These are phyloP conservation scores for Salicornia ramosissima DNA, from an alignment of 148 eudicot species.

Conservation along the genomic window DNA sequence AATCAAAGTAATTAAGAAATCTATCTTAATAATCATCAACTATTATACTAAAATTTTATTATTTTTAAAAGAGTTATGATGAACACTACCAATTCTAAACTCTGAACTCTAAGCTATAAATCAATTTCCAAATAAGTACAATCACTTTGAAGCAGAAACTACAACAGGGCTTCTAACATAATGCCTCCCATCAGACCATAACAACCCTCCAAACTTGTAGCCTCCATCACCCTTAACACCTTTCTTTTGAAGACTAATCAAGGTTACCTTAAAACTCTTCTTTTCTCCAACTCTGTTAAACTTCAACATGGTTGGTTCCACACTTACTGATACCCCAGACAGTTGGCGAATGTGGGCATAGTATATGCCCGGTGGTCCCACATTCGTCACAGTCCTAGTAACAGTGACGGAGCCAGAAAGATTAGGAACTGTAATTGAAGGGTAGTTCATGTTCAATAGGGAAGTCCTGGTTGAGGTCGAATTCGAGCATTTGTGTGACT, in stretches of 20 bases:
- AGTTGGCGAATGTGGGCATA: conserved; percentile 30
- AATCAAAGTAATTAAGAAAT: too few relatives aligned
- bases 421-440: conserved; percentile 42
- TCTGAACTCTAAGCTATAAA: too few relatives aligned
- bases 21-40: too few relatives aligned
- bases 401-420: conserved; percentile 32
- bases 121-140: too few relatives aligned
- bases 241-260: conserved; percentile 12
- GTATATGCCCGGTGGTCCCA: conserved; percentile 45
- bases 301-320: conserved; percentile 35
- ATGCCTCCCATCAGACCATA: conserved; percentile 54
- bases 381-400: conserved; percentile 47
- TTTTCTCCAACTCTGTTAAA: conserved; percentile 40
- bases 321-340: conserved; percentile 25
- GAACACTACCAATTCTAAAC: too few relatives aligned
- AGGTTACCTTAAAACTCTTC: conserved; percentile 38
- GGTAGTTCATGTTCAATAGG: conserved; percentile 39
- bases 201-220: conserved; percentile 38
- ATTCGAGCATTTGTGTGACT: conserved; percentile 34
- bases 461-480: neutral
- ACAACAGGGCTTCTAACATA: conserved; percentile 16
- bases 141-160: too few relatives aligned
- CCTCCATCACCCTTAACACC: neutral
- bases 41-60: too few relatives aligned
- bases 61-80: too few relatives aligned